phyloP scores from a whole-genome alignment of 768 basidiomycete genomes.

The Boletus barrowsii region DNA sequence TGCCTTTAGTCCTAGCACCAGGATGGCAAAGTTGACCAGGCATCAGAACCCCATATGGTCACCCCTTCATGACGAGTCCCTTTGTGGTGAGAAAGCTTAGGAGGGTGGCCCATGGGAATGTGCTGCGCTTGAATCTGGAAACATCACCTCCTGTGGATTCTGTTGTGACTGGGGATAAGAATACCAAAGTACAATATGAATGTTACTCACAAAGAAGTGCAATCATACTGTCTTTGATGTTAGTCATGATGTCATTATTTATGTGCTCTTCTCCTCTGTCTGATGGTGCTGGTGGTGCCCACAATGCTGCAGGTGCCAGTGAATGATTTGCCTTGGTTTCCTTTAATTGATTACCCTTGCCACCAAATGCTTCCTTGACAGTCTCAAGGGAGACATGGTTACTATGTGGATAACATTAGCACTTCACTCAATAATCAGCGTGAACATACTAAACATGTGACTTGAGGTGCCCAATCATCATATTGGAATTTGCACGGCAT shows the following conservation, averaged over 20 bases:
- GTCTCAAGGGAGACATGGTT: conserved; percentile 4
- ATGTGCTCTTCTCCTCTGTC: neutral
- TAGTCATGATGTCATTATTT: neutral
- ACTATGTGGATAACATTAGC: neutral
- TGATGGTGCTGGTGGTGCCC: too few relatives aligned
- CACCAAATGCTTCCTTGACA: neutral
- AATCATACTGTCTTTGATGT: neutral
- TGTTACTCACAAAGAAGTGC: neutral
- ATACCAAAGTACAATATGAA: too few relatives aligned
- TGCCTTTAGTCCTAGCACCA: neutral
- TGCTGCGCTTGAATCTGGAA: neutral
- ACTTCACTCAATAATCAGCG: neutral
- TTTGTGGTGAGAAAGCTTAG: neutral
- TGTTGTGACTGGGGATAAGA: neutral
- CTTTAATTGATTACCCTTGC: neutral
- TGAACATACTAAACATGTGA: conserved; percentile 4
- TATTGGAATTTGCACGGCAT: neutral
- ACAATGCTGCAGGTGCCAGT: neutral
- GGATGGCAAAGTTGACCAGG: neutral
- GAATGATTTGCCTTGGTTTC: neutral
- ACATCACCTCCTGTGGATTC: neutral
- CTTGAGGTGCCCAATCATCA: conserved; percentile 7
- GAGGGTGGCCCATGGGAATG: neutral
- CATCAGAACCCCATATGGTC: neutral
- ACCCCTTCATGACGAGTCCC: conserved; percentile 1